Conservation (phyloP, 257 asterid genomes). For the Henckelia pumila region DNA sequence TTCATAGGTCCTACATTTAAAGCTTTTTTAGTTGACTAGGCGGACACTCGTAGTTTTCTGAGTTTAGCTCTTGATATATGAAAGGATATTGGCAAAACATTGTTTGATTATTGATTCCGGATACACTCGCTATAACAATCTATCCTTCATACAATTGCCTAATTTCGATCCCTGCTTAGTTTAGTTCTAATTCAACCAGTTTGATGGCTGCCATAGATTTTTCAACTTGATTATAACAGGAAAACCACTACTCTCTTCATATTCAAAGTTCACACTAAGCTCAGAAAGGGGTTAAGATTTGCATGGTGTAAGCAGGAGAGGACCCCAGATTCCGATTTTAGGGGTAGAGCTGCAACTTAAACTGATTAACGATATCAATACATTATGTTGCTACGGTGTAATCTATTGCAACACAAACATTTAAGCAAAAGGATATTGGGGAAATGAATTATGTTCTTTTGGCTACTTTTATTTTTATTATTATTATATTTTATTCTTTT, state of each 20-base stretch:
- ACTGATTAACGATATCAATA: not conserved
- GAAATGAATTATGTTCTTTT: no score
- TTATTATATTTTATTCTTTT: no score
- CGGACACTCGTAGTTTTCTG: not conserved
- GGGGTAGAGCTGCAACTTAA: not conserved
- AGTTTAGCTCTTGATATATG: not conserved
- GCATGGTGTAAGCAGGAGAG: no score
- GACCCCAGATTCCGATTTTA: not conserved
- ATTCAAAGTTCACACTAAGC: no score
- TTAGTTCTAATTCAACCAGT: not conserved
- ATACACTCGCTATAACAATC: not conserved
- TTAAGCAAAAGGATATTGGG: not conserved
- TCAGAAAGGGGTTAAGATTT: no score
- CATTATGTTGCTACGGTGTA: constrained; percentile 1
- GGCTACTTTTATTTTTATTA: no score
- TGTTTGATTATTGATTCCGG: not conserved
- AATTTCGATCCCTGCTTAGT: not conserved
- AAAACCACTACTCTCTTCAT: no score
- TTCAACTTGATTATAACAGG: no score
- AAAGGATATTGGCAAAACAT: not conserved
- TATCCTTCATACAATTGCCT: not conserved
- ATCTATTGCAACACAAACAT: not conserved
- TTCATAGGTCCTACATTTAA: not conserved
- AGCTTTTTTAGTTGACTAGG: not conserved
- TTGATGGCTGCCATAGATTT: no score